Percentiles rank a stretch among this genome's conserved stretches.
Conservation (phyloP, 139 green algal genomes). For the Desmodesmus armatus region DNA sequence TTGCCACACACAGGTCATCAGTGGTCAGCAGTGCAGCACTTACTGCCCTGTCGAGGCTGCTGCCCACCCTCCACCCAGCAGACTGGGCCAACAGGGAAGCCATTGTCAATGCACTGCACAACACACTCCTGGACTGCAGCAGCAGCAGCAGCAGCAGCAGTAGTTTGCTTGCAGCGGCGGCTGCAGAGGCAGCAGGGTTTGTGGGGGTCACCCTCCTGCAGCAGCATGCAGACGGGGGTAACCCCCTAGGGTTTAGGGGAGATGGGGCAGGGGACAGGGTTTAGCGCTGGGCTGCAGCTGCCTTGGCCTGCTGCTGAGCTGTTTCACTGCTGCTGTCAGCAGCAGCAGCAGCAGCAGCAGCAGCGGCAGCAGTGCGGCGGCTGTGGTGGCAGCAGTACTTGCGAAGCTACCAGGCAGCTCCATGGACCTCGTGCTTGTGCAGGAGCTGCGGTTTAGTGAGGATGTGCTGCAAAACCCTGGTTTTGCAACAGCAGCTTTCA, state of each 20-base stretch:
- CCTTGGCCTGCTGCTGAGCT: conserved; percentile 19
- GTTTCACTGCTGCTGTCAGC: background rate
- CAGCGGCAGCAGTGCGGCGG: background rate
- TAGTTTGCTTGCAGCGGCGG: background rate
- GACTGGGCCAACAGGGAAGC: conserved; percentile 22
- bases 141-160: background rate
- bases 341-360: background rate
- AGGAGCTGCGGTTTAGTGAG: conserved; percentile 9
- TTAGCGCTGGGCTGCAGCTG: background rate
- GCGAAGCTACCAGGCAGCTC: background rate
- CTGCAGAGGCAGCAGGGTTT: background rate
- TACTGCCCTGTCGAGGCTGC: conserved; percentile 16
- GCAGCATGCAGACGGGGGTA: background rate
- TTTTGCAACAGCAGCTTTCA: background rate
- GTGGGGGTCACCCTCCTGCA: conserved; percentile 5
- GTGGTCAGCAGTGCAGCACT: conserved; percentile 1
- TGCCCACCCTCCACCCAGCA: conserved; percentile 12
- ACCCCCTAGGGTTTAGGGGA: background rate
- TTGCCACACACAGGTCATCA: background rate
- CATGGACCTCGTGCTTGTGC: background rate
- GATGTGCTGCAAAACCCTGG: background rate
- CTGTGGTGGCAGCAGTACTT: background rate
- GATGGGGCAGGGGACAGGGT: background rate
- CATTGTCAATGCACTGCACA: background rate
- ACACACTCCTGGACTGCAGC: conserved; percentile 34